Evolutionary conservation across 1,139 yeast species (phyloP).

Genomic region (Zygoascus sp.): DNA sequence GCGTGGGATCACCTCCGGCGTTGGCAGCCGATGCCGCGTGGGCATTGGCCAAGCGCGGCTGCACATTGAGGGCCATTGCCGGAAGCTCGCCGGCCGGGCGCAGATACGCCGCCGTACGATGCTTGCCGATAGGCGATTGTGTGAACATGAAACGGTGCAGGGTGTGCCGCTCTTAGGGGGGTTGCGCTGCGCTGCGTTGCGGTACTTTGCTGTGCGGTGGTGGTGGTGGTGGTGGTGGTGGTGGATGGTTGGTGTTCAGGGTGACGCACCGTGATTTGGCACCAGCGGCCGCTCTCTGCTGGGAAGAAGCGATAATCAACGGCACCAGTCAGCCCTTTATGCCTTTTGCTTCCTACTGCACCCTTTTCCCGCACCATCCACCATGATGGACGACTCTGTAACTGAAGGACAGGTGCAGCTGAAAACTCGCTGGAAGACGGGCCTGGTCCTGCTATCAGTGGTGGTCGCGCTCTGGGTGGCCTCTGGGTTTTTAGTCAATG

Average conservation of each 20-base stretch:
- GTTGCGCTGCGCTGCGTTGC: no score
- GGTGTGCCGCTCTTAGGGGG: no score
- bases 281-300: no score
- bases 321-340: neutral
- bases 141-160: slow-evolving; percentile 6
- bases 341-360: no score
- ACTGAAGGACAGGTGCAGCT: slow-evolving; percentile 3
- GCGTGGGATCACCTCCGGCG: no score
- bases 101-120: neutral
- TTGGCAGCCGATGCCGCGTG: no score
- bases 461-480: slow-evolving; percentile 87
- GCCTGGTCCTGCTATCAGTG: slow-evolving; percentile 62
- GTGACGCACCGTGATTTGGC: slow-evolving; percentile 5
- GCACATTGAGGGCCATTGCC: neutral
- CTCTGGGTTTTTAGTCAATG: slow-evolving; percentile 75
- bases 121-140: slow-evolving; percentile 4
- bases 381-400: slow-evolving; percentile 1
- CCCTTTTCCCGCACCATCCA: neutral
- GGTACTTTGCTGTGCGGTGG: no score
- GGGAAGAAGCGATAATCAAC: no score
- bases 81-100: slow-evolving; percentile 6
- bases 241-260: no score
- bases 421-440: slow-evolving; percentile 56
- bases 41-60: no score
- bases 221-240: no score